Evolutionary conservation across 768 basidiomycete species (phyloP).

Genomic region (Rhodotorula diobovata): DNA sequence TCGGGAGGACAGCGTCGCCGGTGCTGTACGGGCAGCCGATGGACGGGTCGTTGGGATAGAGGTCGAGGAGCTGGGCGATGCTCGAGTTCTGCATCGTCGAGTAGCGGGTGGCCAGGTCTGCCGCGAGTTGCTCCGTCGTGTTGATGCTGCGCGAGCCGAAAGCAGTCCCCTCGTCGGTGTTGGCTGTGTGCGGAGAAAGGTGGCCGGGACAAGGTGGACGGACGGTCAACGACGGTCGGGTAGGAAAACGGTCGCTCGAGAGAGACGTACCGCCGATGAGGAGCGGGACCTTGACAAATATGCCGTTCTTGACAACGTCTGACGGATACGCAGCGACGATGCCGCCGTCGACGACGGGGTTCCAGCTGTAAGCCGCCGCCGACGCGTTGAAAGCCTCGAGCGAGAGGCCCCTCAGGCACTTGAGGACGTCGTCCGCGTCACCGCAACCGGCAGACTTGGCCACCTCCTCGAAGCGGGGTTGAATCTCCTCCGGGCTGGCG

Average conservation of each 20-base stretch:
- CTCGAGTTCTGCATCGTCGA: constrained; percentile 12
- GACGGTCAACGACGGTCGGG: neutral
- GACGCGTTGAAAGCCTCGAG: constrained; percentile 31
- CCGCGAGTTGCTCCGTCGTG: constrained; percentile 12
- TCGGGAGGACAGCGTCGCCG: constrained; percentile 32
- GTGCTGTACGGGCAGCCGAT: constrained; percentile 40
- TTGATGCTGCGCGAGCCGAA: constrained; percentile 20
- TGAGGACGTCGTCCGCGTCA: constrained; percentile 7
- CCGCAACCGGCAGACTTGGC: constrained; percentile 24
- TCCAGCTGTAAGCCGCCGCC: constrained; percentile 16
- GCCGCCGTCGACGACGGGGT: constrained; percentile 30
- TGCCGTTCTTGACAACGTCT: constrained; percentile 4
- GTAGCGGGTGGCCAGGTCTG: constrained; percentile 3
- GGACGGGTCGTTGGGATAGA: constrained; percentile 29
- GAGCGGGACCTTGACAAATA: constrained; percentile 32
- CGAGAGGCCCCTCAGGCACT: constrained; percentile 28
- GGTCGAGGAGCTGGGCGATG: constrained; percentile 16
- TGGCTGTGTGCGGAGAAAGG: neutral
- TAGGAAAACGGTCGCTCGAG: neutral
- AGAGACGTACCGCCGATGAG: constrained; percentile 24
- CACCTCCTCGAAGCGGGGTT: constrained; percentile 7
- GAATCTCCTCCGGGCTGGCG: neutral
- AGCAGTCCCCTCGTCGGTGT: constrained; percentile 30
- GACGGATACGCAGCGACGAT: constrained; percentile 4
- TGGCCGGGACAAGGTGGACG: neutral